Evolutionary conservation across 2,329 filamentous ascomycete species (phyloP).

Genomic region (Sphaerostilbella broomeana): DNA sequence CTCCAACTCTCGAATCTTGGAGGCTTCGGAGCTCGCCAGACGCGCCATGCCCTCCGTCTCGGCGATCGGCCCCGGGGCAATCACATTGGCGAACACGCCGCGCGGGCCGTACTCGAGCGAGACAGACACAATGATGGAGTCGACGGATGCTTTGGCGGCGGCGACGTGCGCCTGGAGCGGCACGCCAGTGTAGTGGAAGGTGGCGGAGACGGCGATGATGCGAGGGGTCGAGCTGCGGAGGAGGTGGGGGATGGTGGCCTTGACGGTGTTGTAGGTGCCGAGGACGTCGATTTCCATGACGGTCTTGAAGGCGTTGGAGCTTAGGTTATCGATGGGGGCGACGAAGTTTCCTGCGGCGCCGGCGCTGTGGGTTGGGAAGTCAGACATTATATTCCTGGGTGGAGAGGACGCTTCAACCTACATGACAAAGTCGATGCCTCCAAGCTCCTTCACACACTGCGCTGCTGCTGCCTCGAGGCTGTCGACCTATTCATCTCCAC

Average conservation of each 20-base stretch:
- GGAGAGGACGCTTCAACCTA: constrained; percentile 35
- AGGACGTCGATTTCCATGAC: constrained; percentile 96
- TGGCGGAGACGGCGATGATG: constrained; percentile 84
- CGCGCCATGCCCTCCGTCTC: constrained; percentile 76
- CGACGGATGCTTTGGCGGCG: constrained; percentile 85
- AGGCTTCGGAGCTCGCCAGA: constrained; percentile 37
- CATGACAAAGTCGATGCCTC: constrained; percentile 89
- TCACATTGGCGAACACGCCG: constrained; percentile 81
- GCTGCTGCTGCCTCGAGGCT: constrained; percentile 60
- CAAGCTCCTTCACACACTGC: constrained; percentile 73
- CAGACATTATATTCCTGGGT: too few species aligned
- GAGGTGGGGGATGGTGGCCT: constrained; percentile 80
- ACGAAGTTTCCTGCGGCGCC: constrained; percentile 96
- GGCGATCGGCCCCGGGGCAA: constrained; percentile 79
- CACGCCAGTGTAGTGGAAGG: constrained; percentile 82
- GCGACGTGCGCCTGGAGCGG: constrained; percentile 84
- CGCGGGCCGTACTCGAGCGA: constrained; percentile 85
- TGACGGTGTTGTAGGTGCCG: constrained; percentile 90
- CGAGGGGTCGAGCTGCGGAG: constrained; percentile 69
- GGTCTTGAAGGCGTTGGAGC: constrained; percentile 83
- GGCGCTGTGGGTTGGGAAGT: too few species aligned
- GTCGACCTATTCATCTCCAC: constrained; percentile 22
- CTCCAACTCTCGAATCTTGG: constrained; percentile 27
- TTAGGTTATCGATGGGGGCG: constrained; percentile 73
- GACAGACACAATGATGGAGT: constrained; percentile 72